phyloP scores from a whole-genome alignment of 2,329 filamentous ascomycete genomes.

The Colletotrichum musae region DNA sequence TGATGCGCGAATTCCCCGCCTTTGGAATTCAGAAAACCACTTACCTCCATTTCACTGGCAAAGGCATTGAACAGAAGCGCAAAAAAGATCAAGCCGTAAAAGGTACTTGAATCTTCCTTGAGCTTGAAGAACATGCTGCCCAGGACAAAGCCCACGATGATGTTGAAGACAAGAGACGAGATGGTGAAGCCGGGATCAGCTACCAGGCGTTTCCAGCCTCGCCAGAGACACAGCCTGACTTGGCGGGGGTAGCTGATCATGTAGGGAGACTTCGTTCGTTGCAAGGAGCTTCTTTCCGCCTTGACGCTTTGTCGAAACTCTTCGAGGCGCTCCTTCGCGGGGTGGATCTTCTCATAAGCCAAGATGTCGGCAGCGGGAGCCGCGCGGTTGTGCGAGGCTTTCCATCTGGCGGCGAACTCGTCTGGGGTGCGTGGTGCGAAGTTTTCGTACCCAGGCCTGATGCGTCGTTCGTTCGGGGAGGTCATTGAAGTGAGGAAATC shows the following conservation, averaged over 20 bases:
- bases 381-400: slow-evolving; percentile 20
- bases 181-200: slow-evolving; percentile 77
- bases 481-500: slow-evolving; percentile 81
- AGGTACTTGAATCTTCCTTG: slow-evolving; percentile 64
- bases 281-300: slow-evolving; percentile 64
- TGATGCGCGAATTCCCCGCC: no score
- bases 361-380: slow-evolving; percentile 20
- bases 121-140: slow-evolving; percentile 78
- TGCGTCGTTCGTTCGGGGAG: slow-evolving; percentile 75
- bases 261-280: slow-evolving; percentile 71
- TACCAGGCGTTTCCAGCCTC: slow-evolving; percentile 76
- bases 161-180: slow-evolving; percentile 67
- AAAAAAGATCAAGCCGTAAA: slow-evolving; percentile 61
- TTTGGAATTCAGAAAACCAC: not conserved
- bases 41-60: slow-evolving; percentile 46
- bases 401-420: slow-evolving; percentile 58
- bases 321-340: slow-evolving; percentile 28
- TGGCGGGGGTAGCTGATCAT: slow-evolving; percentile 76
- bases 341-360: slow-evolving; percentile 23
- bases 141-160: slow-evolving; percentile 65
- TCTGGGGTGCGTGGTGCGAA: slow-evolving; percentile 68
- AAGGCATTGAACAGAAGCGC: slow-evolving; percentile 52
- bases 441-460: slow-evolving; percentile 69
- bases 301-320: slow-evolving; percentile 38
- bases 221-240: slow-evolving; percentile 70